phyloP scores from a whole-genome alignment of 371 early-diverging fungal species.

The Mortierella polycephala region DNA sequence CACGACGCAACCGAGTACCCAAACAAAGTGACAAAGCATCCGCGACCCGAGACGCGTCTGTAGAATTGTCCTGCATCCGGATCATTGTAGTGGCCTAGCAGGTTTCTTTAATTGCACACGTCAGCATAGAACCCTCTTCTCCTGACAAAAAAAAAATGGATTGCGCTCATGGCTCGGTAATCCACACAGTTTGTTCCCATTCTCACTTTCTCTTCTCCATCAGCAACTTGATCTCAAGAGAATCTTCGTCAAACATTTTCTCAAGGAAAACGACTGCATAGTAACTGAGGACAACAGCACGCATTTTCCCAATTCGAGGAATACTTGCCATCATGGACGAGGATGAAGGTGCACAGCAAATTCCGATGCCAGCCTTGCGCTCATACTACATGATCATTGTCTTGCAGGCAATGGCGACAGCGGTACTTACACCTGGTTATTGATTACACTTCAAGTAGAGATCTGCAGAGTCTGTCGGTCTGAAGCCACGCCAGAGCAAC shows the following conservation, averaged over 20 bases:
- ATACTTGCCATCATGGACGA: conserved; percentile 15
- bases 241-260: not conserved
- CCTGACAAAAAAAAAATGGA: too few species aligned
- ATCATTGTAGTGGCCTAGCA: not conserved
- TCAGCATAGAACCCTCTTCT: too few species aligned
- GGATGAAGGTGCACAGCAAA: conserved; percentile 27
- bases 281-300: too few species aligned
- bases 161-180: too few species aligned
- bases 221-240: not conserved
- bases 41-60: not conserved
- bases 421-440: too few species aligned
- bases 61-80: not conserved
- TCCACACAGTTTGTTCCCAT: not conserved
- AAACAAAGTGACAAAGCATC: not conserved
- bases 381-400: not conserved
- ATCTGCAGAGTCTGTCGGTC: conserved; percentile 93
- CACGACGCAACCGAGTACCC: not conserved
- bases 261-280: not conserved
- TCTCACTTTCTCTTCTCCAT: not conserved
- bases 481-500: conserved; percentile 79
- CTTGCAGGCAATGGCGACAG: not conserved
- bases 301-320: not conserved
- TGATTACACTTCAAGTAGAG: conserved; percentile 43
- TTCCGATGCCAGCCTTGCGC: not conserved
- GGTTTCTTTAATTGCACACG: not conserved